Evolutionary conservation across 2,329 filamentous ascomycete genomes (phyloP).

Genomic region (Domatiomyces catenatus): DNA sequence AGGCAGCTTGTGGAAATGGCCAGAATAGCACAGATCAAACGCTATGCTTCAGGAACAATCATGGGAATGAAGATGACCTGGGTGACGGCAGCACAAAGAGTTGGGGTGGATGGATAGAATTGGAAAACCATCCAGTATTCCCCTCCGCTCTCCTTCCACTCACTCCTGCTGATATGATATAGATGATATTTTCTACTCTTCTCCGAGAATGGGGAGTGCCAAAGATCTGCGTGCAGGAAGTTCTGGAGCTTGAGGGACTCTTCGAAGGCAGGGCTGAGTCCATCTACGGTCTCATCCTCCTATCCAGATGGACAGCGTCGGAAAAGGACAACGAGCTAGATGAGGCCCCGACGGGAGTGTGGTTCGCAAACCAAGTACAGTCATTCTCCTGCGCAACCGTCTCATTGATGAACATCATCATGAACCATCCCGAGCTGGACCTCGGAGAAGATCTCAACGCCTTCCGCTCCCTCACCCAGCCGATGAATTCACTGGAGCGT

Average conservation of each 20-base stretch:
- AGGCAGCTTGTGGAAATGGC: neutral
- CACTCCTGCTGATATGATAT: neutral
- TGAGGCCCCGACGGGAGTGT: constrained; percentile 50
- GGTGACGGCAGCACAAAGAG: constrained; percentile 42
- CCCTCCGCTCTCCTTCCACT: neutral
- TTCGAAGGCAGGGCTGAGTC: constrained; percentile 35
- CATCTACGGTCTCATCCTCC: constrained; percentile 73
- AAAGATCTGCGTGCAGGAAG: constrained; percentile 58
- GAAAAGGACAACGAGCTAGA: constrained; percentile 37
- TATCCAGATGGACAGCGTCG: constrained; percentile 58
- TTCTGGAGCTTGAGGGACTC: constrained; percentile 50
- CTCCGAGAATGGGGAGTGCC: constrained; percentile 62
- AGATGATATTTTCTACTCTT: constrained; percentile 78
- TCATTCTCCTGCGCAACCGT: constrained; percentile 84
- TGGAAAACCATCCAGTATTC: constrained; percentile 76
- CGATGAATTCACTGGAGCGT: constrained; percentile 55
- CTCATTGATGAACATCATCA: constrained; percentile 80
- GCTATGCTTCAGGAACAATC: neutral
- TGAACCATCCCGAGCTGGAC: constrained; percentile 55
- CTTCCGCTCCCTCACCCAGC: constrained; percentile 58
- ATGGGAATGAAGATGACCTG: constrained; percentile 8
- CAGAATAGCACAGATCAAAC: neutral
- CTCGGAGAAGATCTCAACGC: constrained; percentile 54
- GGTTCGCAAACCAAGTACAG: constrained; percentile 87
- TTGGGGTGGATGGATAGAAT: constrained; percentile 51